phyloP scores from a whole-genome alignment of 148 eudicot genomes.

The Nyssa sinensis region DNA sequence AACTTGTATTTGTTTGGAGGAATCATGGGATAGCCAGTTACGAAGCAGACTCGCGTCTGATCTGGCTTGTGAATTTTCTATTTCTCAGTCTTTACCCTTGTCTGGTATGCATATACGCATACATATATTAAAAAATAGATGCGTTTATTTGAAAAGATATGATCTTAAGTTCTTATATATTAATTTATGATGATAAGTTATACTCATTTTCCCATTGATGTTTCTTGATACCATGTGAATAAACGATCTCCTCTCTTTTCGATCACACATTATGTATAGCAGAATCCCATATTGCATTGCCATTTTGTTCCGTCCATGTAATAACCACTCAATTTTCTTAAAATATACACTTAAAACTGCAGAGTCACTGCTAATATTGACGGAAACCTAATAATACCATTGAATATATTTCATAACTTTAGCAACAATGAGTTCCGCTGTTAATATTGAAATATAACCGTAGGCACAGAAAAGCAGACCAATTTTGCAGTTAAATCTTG shows the following conservation, averaged over 20 bases:
- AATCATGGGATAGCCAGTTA: not conserved
- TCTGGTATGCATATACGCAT: not conserved
- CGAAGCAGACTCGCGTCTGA: conserved; percentile 1
- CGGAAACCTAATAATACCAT: no score
- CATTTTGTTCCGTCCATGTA: not conserved
- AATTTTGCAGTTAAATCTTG: no score
- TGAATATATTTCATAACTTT: no score
- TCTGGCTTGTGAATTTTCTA: not conserved
- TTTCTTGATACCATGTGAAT: not conserved
- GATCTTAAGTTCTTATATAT: not conserved
- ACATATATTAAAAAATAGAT: no score
- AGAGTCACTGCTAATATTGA: not conserved
- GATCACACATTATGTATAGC: no score
- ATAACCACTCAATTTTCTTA: not conserved
- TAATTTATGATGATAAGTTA: not conserved
- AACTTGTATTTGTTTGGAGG: not conserved
- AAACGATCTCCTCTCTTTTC: not conserved
- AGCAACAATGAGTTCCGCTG: no score
- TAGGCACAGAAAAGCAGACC: no score
- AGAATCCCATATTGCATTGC: not conserved
- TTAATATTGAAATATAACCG: no score
- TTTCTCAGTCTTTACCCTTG: not conserved
- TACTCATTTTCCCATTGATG: not conserved
- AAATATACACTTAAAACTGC: not conserved
- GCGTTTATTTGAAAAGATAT: not conserved